Evolutionary conservation across 2,329 filamentous ascomycete species (phyloP).

Genomic region (Trichoderma guizhouense): DNA sequence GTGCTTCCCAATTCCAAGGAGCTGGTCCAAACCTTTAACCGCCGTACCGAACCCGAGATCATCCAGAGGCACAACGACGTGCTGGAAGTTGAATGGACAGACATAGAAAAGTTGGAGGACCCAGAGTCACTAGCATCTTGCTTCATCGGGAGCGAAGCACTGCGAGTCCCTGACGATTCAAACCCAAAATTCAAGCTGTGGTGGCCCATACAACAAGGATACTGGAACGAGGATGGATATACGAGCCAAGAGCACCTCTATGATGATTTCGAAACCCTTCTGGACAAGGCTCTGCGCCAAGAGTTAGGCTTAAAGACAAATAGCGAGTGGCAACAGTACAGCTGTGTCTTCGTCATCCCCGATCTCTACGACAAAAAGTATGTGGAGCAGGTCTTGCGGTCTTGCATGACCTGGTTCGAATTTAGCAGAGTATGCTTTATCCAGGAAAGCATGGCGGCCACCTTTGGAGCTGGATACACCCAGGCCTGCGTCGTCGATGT

Average conservation of each 20-base stretch:
- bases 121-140: constrained; percentile 59
- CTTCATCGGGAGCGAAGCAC: constrained; percentile 77
- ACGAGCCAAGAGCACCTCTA: constrained; percentile 73
- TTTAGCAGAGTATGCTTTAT: constrained; percentile 90
- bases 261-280: constrained; percentile 80
- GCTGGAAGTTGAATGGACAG: constrained; percentile 92
- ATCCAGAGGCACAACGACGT: constrained; percentile 96
- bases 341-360: constrained; percentile 94
- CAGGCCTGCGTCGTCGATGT: constrained; percentile 94
- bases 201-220: constrained; percentile 86
- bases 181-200: constrained; percentile 85
- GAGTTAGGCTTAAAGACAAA: constrained; percentile 76
- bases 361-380: constrained; percentile 95
- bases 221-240: constrained; percentile 90
- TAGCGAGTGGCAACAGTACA: constrained; percentile 84
- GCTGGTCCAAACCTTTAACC: constrained; percentile 90
- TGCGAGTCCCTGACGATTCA: constrained; percentile 86
- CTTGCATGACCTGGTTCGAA: constrained; percentile 83
- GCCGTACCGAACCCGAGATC: constrained; percentile 74
- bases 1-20: constrained; percentile 98
- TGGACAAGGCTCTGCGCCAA: constrained; percentile 82
- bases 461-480: constrained; percentile 92
- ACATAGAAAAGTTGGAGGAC: constrained; percentile 65
- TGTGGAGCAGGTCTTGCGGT: constrained; percentile 78
- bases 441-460: constrained; percentile 91